Evolutionary conservation across 2,329 filamentous ascomycete genomes (phyloP), one percentile per base, ranked within the genome.

Genomic region (Lecanicillium sp.): DNA sequence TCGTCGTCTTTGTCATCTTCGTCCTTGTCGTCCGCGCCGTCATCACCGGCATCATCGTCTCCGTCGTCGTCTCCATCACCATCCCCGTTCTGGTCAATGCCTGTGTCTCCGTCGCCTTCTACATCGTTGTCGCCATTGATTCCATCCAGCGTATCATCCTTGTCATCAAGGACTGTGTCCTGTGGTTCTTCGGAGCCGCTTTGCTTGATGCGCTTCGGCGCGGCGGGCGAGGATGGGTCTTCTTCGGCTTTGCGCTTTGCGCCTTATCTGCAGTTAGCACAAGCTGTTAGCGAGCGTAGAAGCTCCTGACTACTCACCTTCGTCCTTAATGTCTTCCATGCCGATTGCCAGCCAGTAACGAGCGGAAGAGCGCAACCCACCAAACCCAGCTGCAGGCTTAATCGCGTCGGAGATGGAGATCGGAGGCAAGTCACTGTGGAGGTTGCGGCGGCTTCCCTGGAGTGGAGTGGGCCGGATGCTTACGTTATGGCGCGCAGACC

Each of bases 161-260:
- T 39, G 12, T 42, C 33, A 13, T 25, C 28, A 3, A 25, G 17
- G 4, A 17, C 6, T 8, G 36, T 29, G 5, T 43, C 41, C 12
- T 37, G 33, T 10, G 41, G 33, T 14, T 43, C 39, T 31, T 46
- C 40, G 4, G 61, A 60, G 36, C 65, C 59, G 41, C 60, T 59
- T 41, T 71, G 68, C 61, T 84, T 84, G 29, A 77, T 57, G 49
- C 83, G 74, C 62, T 89, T 89, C 14, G 70, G 61, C 36, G 77
- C 73, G 35, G 72, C 71, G 15, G 76, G 71, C 37, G 77, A 79
- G 40, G 71, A 65, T 33, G 77, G 74, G 46, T 84, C 80, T 48
- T 83, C 77, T 36, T 68, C 69, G 4, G 84, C 83, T 62, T 88
- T 88, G 59, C 84, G 81, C 69, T 89, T 89, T 29, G 62, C 69